Evolutionary conservation across 2,329 filamentous ascomycete genomes (phyloP), one percentile per base, ranked within the genome.

Genomic region (Fusarium abutilonis): DNA sequence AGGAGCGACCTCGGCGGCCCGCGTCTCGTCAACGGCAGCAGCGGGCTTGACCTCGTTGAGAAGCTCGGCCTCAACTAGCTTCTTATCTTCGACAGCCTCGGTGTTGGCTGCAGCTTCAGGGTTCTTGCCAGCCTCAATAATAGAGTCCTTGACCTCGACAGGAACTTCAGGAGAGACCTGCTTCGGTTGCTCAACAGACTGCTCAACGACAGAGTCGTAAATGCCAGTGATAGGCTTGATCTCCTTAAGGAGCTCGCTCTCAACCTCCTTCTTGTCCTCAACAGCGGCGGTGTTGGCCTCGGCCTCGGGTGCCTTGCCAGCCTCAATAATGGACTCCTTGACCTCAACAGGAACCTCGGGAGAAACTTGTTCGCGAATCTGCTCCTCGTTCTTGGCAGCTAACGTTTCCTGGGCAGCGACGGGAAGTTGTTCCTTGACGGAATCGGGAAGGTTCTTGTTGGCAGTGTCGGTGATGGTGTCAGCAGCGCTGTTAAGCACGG

Each of bases 251-350:
- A 96, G 81, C 77, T 96, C 89, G 23, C 85, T 76, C 79, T 96
- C 92, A 6, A 93, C 82, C 9, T 80, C 82, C 74, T 85, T 86
- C 84, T 95, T 95, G 68, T 93, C 90, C 61, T 84, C 78, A 7
- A 95, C 90, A 15, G 88, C 89, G 52, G 82, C 82, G 2, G 86
- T 79, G 75, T 87, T 89, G 52, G 84, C 83, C 32, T 89, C 85
- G 31, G 91, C 91, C 76, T 95, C 92, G 9, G 91, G 89, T 59
- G 79, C 81, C 69, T 82, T 75, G 51, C 86, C 83, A 19, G 89
- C 83, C 69, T 83, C 80, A 35, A 77, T 72, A 43, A 87, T 83
- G 8, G 84, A 86, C 66, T 85, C 79, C 75, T 84, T 83, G 15
- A 88, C 86, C 64, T 84, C 79, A 23, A 73, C 71, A 50, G 86